Base-by-base conservation (phyloP, 1,284 basidiomycete genomes). In the Cutaneotrichosporon sp. region DNA sequence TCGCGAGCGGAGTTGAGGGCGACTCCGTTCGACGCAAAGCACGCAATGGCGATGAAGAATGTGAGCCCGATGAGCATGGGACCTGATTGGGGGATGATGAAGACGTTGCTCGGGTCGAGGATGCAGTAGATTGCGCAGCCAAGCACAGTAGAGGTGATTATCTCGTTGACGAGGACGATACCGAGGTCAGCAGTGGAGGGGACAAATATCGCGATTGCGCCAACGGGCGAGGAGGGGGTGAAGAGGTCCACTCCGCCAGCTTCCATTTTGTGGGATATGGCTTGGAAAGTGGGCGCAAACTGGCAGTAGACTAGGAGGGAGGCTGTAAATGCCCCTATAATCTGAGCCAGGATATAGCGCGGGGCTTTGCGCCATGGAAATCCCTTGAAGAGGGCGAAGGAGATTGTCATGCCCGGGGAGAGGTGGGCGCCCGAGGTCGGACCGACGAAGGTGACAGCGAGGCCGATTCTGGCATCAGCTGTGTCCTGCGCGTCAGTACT, bases 361-460 rank as follows among this genome's bases (percentile, higher is more conserved):
- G 66, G 67, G 0, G 59, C 63, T 53, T 68, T 70, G 45, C 60
- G 54, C 66, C 66, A 68, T 2, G 69, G 67, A 54, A 71, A 70
- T 12, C 60, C 60, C 37, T 61, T 56, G 42, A 61, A 64, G 37
- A 60, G 25, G 5, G 62, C 59, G 17, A 62, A 55, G 8, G 59
- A 39, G 34, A 67, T 47, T 1, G 66, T 66, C 1, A 67, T 49
- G 7, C 53, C 47, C 0, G 66, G 64, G 37, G 62, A 58, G 12
- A 62, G 46, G 46, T 67, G 66, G 4, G 55, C 64, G 44, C 66
- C 66, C 2, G 61, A 58, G 3, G 49, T 58, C 3, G 52, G 49
- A 4, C 42, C 56, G 10, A 17, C 25, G 39, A 45, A 19, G n/a
- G 32, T 51, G 27, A 62, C 41, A 8, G 50, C 59, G 24, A 58